Percentiles rank a stretch among this genome's conserved stretches.
phyloP scores from a whole-genome alignment of 176 grass and related monocot species.

The Aegilops longissima region DNA sequence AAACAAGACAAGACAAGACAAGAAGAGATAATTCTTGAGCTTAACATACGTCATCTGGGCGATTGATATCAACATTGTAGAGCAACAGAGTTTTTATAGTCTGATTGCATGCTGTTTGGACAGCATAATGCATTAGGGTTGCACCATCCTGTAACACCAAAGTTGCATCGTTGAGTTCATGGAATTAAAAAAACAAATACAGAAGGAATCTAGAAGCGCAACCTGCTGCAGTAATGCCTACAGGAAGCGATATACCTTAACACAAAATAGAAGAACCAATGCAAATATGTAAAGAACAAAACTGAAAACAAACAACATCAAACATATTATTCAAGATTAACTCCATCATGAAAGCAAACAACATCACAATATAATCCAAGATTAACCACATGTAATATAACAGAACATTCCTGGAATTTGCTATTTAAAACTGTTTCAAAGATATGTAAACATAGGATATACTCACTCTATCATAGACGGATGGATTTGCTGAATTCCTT shows the following conservation, averaged over 20 bases:
- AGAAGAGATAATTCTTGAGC: not conserved
- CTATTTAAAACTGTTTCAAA: not conserved
- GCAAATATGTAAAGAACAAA: not conserved
- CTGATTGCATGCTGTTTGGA: conserved; percentile 79
- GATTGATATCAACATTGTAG: conserved; percentile 92
- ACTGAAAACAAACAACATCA: not conserved
- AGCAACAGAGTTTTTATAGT: conserved; percentile 83
- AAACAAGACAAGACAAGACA: conserved; percentile 7
- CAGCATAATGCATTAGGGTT: conserved; percentile 90
- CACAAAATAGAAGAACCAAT: not conserved
- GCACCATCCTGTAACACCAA: conserved; percentile 77
- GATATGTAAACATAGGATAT: conserved; percentile 3
- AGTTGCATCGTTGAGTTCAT: not conserved
- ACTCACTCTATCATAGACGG: conserved; percentile 75
- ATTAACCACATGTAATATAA: not conserved
- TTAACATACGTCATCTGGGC: conserved; percentile 71
- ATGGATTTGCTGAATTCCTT: conserved; percentile 95
- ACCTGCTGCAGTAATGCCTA: not conserved
- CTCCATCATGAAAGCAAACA: not conserved
- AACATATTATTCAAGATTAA: conserved; percentile 5
- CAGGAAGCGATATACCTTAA: not conserved
- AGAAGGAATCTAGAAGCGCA: not conserved
- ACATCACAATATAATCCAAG: not conserved
- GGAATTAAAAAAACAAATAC: not conserved
- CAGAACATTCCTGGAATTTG: not conserved